Evolutionary conservation across 345 rosid genomes (phyloP).

Genomic region (Excoecaria agallocha): DNA sequence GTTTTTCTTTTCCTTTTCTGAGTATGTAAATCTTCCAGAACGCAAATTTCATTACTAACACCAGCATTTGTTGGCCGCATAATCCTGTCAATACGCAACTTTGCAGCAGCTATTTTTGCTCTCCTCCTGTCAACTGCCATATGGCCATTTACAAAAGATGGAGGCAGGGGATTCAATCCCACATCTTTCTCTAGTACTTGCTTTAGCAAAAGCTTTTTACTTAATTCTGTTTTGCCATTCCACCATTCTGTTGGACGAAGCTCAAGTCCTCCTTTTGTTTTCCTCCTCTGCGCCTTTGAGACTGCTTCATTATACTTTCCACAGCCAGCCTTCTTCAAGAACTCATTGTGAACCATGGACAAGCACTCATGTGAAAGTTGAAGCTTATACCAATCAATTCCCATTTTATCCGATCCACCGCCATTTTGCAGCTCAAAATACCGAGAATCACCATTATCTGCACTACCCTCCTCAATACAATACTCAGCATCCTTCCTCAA

Average conservation of each 20-base stretch:
- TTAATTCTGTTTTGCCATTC: slow-evolving; percentile 67
- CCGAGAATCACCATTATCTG: slow-evolving; percentile 23
- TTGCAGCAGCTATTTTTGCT: slow-evolving; percentile 63
- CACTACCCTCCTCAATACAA: slow-evolving; percentile 20
- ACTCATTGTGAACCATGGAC: slow-evolving; percentile 41
- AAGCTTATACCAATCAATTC: slow-evolving; percentile 24
- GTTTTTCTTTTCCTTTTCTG: slow-evolving; percentile 48
- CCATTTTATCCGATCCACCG: slow-evolving; percentile 1
- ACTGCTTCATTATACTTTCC: slow-evolving; percentile 10
- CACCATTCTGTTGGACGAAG: slow-evolving; percentile 57
- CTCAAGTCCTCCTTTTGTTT: slow-evolving; percentile 20
- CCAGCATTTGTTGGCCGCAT: slow-evolving; percentile 37
- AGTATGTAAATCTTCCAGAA: slow-evolving; percentile 13
- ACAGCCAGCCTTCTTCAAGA: slow-evolving; percentile 28
- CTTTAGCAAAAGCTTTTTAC: slow-evolving; percentile 65
- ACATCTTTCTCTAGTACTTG: slow-evolving; percentile 68
- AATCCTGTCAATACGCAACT: slow-evolving; percentile 48
- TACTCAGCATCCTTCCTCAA: slow-evolving; percentile 43
- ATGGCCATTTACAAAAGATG: slow-evolving; percentile 56
- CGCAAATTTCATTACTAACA: slow-evolving; percentile 4
- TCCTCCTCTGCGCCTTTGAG: slow-evolving; percentile 14
- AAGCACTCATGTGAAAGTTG: slow-evolving; percentile 50
- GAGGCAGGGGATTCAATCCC: slow-evolving; percentile 64
- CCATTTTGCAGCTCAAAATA: slow-evolving; percentile 35
- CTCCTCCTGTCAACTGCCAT: slow-evolving; percentile 49